Evolutionary conservation across 129 eudicot genomes (phyloP), one percentile per base, ranked within the genome.

Genomic region (Arctium minus): DNA sequence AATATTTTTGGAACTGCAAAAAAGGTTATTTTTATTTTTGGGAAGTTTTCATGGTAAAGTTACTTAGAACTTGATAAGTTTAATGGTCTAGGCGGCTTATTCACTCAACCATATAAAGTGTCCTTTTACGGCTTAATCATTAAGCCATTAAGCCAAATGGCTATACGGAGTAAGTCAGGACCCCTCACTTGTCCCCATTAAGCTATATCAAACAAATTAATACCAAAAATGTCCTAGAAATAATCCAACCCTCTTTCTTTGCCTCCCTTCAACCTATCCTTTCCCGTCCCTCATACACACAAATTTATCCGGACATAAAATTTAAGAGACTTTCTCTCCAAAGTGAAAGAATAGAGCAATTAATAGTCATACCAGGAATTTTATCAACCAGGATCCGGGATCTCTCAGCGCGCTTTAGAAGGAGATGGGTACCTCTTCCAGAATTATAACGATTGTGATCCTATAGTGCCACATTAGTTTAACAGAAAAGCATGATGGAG

Each of bases 371-470:
- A 94, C 98, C 97, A 44, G 97, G 95, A 85, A 94, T 81, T 89
- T 90, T 94, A 81, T 86, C 86, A 70, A 92, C 90, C 48, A 92
- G 68, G 48, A 56, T 84, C 53, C 97, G 87, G 76, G 98, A 97
- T 78, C 86, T 92, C 86, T 94, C 98, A 73, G 98, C 98, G 39
- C 93, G 94, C 90, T 86, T 94, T 70, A 94, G 79, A 40, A 82
- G 85, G 37, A 90, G 88, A 86, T 94, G 98, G 2, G 91, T 85
- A 15, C 98, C 98, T 92, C 90, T 86, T 77, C 95, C 95, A 81
- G 88, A 89, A 90, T 89, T 92, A 76, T 94, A 94, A 32, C 98
- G 92, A 71, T 81, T 89, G 35, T 92, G 95, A 89, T 92, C 97
- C 98, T 94, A 50, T 18, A 82, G 71, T 15, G 27, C 62, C 39